Evolutionary conservation across 2,329 filamentous ascomycete species (phyloP), one percentile per base, ranked within the genome.

Genomic region (Nigrograna mackinnonii): DNA sequence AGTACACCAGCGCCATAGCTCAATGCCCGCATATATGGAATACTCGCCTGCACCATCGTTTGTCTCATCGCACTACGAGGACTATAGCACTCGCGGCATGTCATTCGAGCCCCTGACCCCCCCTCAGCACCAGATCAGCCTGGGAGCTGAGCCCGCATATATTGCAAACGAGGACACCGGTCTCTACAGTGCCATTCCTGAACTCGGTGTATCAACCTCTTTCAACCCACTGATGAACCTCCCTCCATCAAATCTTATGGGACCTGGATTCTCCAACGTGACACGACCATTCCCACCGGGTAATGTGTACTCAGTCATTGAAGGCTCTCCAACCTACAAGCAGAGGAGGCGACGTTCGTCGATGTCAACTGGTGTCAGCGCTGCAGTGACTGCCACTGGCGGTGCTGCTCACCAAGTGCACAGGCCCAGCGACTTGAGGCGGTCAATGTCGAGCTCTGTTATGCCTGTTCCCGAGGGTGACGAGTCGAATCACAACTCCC

Each of bases 271-370:
- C 71, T 83, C 86, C 19, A 84, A 87, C 34, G 82, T 85, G 22
- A 77, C 81, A 19, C 78, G 85, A 52, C 75, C 79, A 28, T 83
- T 79, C 46, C 89, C 89, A 55, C 75, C 78, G 39, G 87, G 86
- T 69, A 95, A 90, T 67, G 88, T 94, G 56, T 96, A 95, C 76
- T 92, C 90, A 36, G 91, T 96, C 37, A 94, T 97, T 64, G 94
- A 99, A 75, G 94, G 94, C 36, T 99, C 94, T 20, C 94, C 94
- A 11, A 97, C 94, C 26, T 99, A 99, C 77, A 99, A 99, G 81
- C 94, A 97, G 77, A 84, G 94, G 59, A 83, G 94, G 68, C 85
- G 94, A 55, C 87, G 94, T 50, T 96, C 94, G 24, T 97, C 92
- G 31, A 90, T 97, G 50, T 91, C 92, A 18, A 86, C 89, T 11